Percentiles rank a stretch among this genome's conserved stretches.
Conservation (phyloP, 1,139 yeast genomes). For the Candida sanyaensis region DNA sequence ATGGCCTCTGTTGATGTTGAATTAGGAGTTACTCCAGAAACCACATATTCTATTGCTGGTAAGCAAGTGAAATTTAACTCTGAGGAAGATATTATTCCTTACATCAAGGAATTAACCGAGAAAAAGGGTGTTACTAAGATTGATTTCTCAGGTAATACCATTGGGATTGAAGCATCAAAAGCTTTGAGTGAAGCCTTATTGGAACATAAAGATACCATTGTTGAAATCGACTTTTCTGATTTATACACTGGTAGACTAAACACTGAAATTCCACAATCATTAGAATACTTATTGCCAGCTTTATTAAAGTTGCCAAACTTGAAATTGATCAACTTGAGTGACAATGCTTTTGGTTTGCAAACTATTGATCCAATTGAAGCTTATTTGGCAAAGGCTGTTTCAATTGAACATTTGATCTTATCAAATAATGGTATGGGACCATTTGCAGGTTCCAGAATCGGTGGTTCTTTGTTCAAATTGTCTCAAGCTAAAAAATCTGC, state of each 20-base stretch:
- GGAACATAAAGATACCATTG: slow-evolving; percentile 50
- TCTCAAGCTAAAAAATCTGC: slow-evolving; percentile 60
- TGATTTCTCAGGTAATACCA: slow-evolving; percentile 90
- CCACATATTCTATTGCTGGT: slow-evolving; percentile 64
- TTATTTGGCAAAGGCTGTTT: slow-evolving; percentile 72
- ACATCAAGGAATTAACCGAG: slow-evolving; percentile 53
- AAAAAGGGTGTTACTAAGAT: slow-evolving; percentile 50
- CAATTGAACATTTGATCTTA: slow-evolving; percentile 81
- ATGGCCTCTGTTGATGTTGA: slow-evolving; percentile 29
- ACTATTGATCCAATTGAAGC: slow-evolving; percentile 87
- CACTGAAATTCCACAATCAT: slow-evolving; percentile 89
- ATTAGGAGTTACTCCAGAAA: slow-evolving; percentile 31
- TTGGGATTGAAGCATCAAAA: slow-evolving; percentile 87
- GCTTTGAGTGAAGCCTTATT: slow-evolving; percentile 63
- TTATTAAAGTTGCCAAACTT: slow-evolving; percentile 68
- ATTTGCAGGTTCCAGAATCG: slow-evolving; percentile 92
- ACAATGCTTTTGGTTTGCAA: slow-evolving; percentile 95
- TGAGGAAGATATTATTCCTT: slow-evolving; percentile 69
- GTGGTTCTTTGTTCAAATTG: slow-evolving; percentile 74
- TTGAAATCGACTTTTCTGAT: slow-evolving; percentile 82
- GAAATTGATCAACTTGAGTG: slow-evolving; percentile 79
- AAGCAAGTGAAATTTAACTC: slow-evolving; percentile 76
- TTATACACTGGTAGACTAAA: slow-evolving; percentile 92
- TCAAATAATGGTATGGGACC: slow-evolving; percentile 99
- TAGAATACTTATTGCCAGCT: slow-evolving; percentile 71